Conservation (phyloP, 1,139 yeast species). For the Taphrina betulina region DNA sequence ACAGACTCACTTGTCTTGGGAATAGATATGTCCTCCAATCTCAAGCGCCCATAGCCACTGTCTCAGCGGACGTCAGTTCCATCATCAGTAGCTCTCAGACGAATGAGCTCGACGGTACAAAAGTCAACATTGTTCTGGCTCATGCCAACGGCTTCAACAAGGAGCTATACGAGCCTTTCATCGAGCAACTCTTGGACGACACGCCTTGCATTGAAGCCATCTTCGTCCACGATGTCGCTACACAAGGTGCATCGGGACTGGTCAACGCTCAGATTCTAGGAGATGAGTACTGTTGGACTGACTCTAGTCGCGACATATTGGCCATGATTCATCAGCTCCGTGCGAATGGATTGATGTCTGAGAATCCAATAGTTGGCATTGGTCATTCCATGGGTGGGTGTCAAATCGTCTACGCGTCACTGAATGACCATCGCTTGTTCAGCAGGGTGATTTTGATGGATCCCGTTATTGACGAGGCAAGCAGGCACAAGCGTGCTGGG, state of each 20-base stretch:
- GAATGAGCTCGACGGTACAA: background rate
- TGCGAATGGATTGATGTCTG: background rate
- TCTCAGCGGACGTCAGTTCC: conserved; percentile 3
- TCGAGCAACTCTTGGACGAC: conserved; percentile 8
- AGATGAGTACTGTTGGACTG: conserved; percentile 33
- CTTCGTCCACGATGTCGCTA: conserved; percentile 36
- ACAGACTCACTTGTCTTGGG: conserved; percentile 20
- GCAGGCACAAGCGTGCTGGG: background rate
- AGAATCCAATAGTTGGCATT: conserved; percentile 35
- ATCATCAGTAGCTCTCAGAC: background rate
- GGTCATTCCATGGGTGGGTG: conserved; percentile 39
- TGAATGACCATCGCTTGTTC: conserved; percentile 35
- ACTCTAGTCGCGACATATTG: conserved; percentile 34
- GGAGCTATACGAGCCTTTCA: conserved; percentile 38
- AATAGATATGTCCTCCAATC: conserved; percentile 5
- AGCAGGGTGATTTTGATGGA: conserved; percentile 35
- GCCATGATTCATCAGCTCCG: conserved; percentile 32
- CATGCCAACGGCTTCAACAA: conserved; percentile 39
- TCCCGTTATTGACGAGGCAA: conserved; percentile 34
- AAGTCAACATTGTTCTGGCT: conserved; percentile 34
- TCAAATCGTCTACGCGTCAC: conserved; percentile 33
- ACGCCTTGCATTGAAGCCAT: conserved; percentile 28
- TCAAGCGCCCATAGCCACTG: background rate
- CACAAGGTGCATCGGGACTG: conserved; percentile 37
- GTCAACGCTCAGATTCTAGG: conserved; percentile 36